A percentile compares a stretch with the other conserved stretches of the same genome.
Evolutionary conservation across 352 stramenopile genomes (phyloP).

Genomic region (Pythium scleroteichum): DNA sequence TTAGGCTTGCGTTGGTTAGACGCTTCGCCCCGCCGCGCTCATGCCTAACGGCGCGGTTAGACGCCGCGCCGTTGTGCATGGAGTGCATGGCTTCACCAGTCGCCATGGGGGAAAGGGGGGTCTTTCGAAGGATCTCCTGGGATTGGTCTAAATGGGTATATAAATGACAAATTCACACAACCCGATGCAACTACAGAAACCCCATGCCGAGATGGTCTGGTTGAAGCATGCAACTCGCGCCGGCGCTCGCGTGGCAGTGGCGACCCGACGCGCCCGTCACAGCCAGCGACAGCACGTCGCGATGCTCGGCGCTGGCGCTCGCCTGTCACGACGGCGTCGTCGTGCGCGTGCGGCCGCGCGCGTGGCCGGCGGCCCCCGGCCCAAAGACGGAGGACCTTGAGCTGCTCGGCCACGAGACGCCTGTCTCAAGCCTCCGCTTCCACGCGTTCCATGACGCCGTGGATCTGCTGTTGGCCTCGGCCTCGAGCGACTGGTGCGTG

Average conservation of each 20-base stretch:
- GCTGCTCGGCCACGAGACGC: constrained; percentile 49
- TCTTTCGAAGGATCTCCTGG: no score
- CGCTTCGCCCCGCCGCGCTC: no score
- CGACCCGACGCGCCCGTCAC: constrained; percentile 16
- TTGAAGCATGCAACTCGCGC: no score
- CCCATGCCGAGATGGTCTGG: no score
- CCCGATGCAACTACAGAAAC: no score
- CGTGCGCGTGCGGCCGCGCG: constrained; percentile 40
- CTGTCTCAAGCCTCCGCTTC: constrained; percentile 40
- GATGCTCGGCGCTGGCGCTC: constrained; percentile 34
- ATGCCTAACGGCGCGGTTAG: no score
- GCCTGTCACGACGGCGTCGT: constrained; percentile 51
- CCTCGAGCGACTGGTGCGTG: constrained; percentile 64
- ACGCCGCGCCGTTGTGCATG: no score
- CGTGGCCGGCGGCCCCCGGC: constrained; percentile 32
- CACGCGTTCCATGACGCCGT: constrained; percentile 28
- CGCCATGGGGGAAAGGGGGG: no score
- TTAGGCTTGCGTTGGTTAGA: no score
- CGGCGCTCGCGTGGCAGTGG: constrained; percentile 34
- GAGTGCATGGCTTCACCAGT: no score
- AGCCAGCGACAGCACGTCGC: constrained; percentile 23
- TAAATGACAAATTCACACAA: no score
- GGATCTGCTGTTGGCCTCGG: constrained; percentile 48
- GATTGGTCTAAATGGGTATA: no score
- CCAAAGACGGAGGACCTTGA: constrained; percentile 38